Percentiles rank a stretch among this genome's conserved stretches.
Evolutionary conservation across 495 filamentous ascomycete genomes (phyloP).

Genomic region (Lasiosphaeria hispida): DNA sequence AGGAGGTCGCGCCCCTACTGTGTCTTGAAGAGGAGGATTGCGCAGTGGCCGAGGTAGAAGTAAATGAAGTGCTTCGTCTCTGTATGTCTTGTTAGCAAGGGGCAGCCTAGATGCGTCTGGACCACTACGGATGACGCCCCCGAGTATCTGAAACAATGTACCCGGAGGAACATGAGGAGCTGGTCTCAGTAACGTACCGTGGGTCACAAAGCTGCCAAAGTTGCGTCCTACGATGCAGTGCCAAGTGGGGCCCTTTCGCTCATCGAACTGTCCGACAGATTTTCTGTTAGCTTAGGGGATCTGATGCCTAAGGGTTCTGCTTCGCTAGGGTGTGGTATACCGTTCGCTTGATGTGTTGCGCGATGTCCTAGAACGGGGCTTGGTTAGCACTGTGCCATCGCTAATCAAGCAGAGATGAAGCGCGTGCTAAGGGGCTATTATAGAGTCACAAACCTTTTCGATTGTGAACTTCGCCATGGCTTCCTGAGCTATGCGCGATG

Average conservation of each 20-base stretch:
- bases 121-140: constrained; percentile 2
- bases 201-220: constrained; percentile 98
- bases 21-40: constrained; percentile 98
- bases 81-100: constrained; percentile 31
- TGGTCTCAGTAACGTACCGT: constrained; percentile 58
- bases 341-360: constrained; percentile 94
- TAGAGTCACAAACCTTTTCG: constrained; percentile 68
- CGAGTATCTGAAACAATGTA: background rate
- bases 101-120: background rate
- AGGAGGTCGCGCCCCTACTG: constrained; percentile 55
- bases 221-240: constrained; percentile 98
- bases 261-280: constrained; percentile 65
- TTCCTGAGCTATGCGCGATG: constrained; percentile 65
- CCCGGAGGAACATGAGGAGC: background rate
- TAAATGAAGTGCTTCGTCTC: constrained; percentile 99
- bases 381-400: constrained; percentile 5
- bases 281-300: constrained; percentile 18
- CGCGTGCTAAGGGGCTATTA: background rate
- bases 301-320: background rate
- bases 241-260: constrained; percentile 91
- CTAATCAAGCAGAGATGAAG: background rate
- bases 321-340: constrained; percentile 45
- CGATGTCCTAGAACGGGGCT: constrained; percentile 68
- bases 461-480: constrained; percentile 91
- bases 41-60: constrained; percentile 98